These are phyloP conservation scores for Claviceps africana DNA, from an alignment of 2,329 filamentous ascomycete genomes.

Conservation along the genomic window DNA sequence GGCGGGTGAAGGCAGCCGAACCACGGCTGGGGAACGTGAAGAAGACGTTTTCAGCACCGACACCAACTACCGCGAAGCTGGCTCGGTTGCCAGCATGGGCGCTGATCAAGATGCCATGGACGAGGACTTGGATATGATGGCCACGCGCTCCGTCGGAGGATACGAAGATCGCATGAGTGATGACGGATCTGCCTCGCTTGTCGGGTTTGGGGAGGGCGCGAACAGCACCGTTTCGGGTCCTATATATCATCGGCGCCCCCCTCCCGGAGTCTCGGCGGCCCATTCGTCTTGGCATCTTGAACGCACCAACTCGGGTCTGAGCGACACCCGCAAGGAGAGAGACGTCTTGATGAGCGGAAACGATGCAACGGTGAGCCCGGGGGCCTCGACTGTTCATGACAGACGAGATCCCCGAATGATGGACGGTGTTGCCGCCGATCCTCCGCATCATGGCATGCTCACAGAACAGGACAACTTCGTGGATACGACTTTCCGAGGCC, in stretches of 20 bases:
- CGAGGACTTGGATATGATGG: constrained; percentile 33
- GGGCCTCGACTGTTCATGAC: constrained; percentile 35
- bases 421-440: constrained; percentile 50
- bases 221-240: constrained; percentile 73
- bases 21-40: constrained; percentile 40
- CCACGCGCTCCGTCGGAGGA: constrained; percentile 32
- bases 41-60: constrained; percentile 62
- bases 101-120: constrained; percentile 35
- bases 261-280: constrained; percentile 26
- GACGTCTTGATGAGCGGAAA: constrained; percentile 19
- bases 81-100: constrained; percentile 42
- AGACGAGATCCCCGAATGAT: constrained; percentile 49
- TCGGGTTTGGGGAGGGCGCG: constrained; percentile 86
- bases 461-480: constrained; percentile 41
- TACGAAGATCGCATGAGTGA: constrained; percentile 69
- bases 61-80: constrained; percentile 43
- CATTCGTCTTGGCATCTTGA: constrained; percentile 31
- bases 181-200: constrained; percentile 68
- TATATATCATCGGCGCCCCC: constrained; percentile 44
- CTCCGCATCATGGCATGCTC: constrained; percentile 31
- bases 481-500: constrained; percentile 49
- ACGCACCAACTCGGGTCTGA: constrained; percentile 37
- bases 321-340: constrained; percentile 27
- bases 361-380: constrained; percentile 31
- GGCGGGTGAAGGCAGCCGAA: constrained; percentile 38